phyloP scores from a whole-genome alignment of 164 flowering plant species.

The Vitis cinerea region DNA sequence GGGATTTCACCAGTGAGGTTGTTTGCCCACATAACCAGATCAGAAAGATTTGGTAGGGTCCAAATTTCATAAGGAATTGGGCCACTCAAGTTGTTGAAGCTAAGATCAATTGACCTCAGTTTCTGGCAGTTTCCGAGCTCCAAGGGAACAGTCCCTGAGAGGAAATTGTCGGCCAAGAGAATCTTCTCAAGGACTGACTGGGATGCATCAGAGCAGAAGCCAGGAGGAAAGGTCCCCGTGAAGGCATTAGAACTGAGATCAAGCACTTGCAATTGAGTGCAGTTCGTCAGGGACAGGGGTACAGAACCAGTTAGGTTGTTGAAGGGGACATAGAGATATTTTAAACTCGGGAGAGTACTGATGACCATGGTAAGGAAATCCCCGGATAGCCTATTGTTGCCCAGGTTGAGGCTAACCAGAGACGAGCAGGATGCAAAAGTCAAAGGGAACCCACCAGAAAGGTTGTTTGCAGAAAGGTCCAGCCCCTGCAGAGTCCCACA shows the following conservation, averaged over 20 bases:
- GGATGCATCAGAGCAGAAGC: constrained; percentile 45
- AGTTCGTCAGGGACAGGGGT: constrained; percentile 52
- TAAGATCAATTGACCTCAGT: constrained; percentile 60
- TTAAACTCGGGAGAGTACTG: constrained; percentile 45
- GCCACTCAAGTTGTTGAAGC: constrained; percentile 66
- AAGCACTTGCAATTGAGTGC: constrained; percentile 52
- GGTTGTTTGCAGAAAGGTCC: constrained; percentile 62
- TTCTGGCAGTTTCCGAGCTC: constrained; percentile 64
- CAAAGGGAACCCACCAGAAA: constrained; percentile 59
- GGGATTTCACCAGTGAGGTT: constrained; percentile 67
- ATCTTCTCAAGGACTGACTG: constrained; percentile 38
- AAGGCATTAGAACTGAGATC: constrained; percentile 75
- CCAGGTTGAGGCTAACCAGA: constrained; percentile 49
- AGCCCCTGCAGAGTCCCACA: constrained; percentile 54
- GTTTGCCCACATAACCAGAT: constrained; percentile 84
- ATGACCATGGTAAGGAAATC: constrained; percentile 50
- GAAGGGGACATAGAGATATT: constrained; percentile 46
- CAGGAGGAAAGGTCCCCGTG: constrained; percentile 54
- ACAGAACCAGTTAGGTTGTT: constrained; percentile 66
- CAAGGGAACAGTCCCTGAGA: constrained; percentile 55
- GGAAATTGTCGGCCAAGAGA: constrained; percentile 51
- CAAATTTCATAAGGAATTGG: constrained; percentile 62
- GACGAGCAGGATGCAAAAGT: constrained; percentile 49
- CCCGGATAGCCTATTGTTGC: constrained; percentile 62
- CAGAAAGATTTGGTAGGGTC: constrained; percentile 59